Percentiles rank a stretch among this genome's conserved stretches.
Evolutionary conservation across 2,329 filamentous ascomycete genomes (phyloP).

Genomic region (Ophiostoma pallidulum): DNA sequence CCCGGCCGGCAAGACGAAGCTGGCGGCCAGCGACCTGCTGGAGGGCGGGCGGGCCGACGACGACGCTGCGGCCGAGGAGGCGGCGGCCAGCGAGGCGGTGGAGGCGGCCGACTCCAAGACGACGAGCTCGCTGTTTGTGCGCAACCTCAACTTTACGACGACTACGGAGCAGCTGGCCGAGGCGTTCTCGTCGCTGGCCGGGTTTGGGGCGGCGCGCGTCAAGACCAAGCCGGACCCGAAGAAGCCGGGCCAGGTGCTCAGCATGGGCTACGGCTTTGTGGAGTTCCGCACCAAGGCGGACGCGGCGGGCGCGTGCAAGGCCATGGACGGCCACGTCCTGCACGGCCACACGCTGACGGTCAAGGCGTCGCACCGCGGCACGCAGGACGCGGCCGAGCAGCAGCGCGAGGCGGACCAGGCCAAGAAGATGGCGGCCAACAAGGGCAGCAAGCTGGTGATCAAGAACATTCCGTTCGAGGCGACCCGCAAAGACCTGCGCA

Average conservation of each 20-base stretch:
- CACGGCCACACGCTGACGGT: constrained; percentile 80
- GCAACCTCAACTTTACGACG: constrained; percentile 88
- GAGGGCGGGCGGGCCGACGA: background rate
- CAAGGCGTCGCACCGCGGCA: constrained; percentile 74
- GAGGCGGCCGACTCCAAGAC: constrained; percentile 27
- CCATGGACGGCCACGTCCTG: constrained; percentile 85
- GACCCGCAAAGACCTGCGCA: constrained; percentile 81
- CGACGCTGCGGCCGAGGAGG: background rate
- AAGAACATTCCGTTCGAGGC: constrained; percentile 98
- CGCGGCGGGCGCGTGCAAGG: constrained; percentile 67
- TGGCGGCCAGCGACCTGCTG: constrained; percentile 13
- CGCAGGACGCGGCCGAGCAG: constrained; percentile 75
- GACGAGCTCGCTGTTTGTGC: constrained; percentile 79
- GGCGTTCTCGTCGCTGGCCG: constrained; percentile 70
- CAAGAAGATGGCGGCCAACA: constrained; percentile 66
- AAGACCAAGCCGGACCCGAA: constrained; percentile 94
- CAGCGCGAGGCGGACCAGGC: constrained; percentile 71
- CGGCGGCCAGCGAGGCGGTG: background rate
- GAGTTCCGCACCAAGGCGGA: constrained; percentile 73
- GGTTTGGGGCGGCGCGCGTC: constrained; percentile 80
- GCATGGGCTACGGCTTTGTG: constrained; percentile 95
- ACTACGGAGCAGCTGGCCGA: constrained; percentile 67
- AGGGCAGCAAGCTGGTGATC: constrained; percentile 81
- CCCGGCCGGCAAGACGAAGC: constrained; percentile 10
- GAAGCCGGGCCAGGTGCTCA: constrained; percentile 74